Evolutionary conservation across 495 filamentous ascomycete genomes (phyloP), one percentile per base, ranked within the genome.

Genomic region (Geopyxis carbonaria): DNA sequence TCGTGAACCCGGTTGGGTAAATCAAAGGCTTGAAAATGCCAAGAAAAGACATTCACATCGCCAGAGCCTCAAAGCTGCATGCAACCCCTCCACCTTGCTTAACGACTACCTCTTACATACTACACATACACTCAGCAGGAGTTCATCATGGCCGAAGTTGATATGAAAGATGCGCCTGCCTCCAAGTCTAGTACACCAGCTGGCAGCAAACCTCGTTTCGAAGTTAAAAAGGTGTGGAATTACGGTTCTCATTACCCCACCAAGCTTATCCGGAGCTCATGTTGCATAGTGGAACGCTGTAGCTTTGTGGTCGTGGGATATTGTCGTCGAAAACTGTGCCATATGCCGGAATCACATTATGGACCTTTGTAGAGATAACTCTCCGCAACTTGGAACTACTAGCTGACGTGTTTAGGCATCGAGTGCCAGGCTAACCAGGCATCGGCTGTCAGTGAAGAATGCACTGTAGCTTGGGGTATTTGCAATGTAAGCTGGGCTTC

Each of bases 311-410:
- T 91, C 89, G 1, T 99, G 89, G 89, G 89, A 99, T 61, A 99
- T 99, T 38, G 87, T 99, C 9, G 89, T 99, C 37, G 89, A 99
- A 64, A 99, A 99, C 67, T 99, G 89, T 59, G 89, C 89, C 43
- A 99, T 99, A 55, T 99, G 89, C 64, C 73, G 89, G 50, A 99
- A 99, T 55, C 89, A 99, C 57, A 99, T 99, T 59, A 99, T 99
- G 89, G 89, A 99, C 59, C 66, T 99, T 20, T 99, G 85, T 86
- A 24, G 13, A 11, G 24, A 13, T 44, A 24, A 24, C 23, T 14
- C 5, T 44, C 2, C 8, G 23, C 25, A 35, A 30, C 38, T 41
- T 1, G n/a, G n/a, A n/a, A n/a, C n/a, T n/a, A n/a, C n/a, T n/a
- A n/a, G 32, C 48, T 57, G 20, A 47, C 33, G 38, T 34, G n/a